Conservation (phyloP, 768 basidiomycete genomes). For the Vishniacozyma victoriae region DNA sequence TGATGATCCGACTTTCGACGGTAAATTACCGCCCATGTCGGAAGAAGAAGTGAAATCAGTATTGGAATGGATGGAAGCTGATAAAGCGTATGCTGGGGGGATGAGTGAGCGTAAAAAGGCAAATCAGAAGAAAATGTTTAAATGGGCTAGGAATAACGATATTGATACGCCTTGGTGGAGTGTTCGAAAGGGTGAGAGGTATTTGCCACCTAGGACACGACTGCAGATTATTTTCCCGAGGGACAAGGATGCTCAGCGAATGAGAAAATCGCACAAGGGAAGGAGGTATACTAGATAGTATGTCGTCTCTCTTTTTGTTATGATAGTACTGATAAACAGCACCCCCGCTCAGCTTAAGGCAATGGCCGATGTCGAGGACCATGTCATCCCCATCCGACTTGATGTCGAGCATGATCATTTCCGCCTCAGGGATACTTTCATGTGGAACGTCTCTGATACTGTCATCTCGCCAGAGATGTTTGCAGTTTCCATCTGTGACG, state of each 20-base stretch:
- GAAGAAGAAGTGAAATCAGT: conserved; percentile 55
- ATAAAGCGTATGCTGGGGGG: conserved; percentile 50
- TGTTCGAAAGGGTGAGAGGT: conserved; percentile 47
- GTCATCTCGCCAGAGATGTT: conserved; percentile 83
- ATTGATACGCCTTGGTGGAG: conserved; percentile 50
- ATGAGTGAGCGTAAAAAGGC: conserved; percentile 52
- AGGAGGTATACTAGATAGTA: conserved; percentile 65
- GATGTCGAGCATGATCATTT: conserved; percentile 94
- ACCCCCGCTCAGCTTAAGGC: conserved; percentile 45
- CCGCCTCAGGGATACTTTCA: conserved; percentile 90
- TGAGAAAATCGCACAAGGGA: conserved; percentile 50
- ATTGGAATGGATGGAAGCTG: conserved; percentile 61
- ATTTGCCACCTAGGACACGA: conserved; percentile 36
- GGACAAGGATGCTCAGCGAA: conserved; percentile 49
- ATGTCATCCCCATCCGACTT: conserved; percentile 87
- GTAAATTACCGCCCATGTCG: conserved; percentile 51
- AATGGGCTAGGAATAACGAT: conserved; percentile 65
- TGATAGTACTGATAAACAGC: conserved; percentile 49
- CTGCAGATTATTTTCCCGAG: conserved; percentile 59
- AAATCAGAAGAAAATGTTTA: conserved; percentile 50
- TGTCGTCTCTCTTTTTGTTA: conserved; percentile 52
- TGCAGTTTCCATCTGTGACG: conserved; percentile 83
- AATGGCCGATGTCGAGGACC: conserved; percentile 53
- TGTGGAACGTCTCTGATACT: conserved; percentile 86
- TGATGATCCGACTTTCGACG: conserved; percentile 51